phyloP scores from a whole-genome alignment of 352 stramenopile genomes.

The Phytopythium helicoides region DNA sequence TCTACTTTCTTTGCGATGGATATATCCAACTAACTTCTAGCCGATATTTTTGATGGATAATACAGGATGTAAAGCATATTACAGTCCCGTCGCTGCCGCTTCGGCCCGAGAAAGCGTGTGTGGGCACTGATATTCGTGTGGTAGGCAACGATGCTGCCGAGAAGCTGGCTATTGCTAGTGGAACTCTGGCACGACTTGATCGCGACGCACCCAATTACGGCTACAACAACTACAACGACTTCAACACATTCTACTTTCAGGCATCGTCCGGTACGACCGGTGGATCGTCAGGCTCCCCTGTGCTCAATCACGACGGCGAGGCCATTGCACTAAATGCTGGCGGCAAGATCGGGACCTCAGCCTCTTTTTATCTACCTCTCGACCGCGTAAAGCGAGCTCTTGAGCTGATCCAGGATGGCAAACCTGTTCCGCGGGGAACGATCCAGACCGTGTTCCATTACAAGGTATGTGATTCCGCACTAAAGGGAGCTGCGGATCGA shows the following conservation, averaged over 20 bases:
- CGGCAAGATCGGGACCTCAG: slow-evolving; percentile 82
- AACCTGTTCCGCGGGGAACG: slow-evolving; percentile 77
- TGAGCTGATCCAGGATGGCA: slow-evolving; percentile 67
- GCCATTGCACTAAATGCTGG: slow-evolving; percentile 92
- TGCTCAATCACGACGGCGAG: slow-evolving; percentile 86
- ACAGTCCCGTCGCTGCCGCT: slow-evolving; percentile 76
- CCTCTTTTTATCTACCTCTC: slow-evolving; percentile 90
- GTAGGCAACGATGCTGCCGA: slow-evolving; percentile 93
- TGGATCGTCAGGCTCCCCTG: slow-evolving; percentile 86
- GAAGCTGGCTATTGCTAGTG: slow-evolving; percentile 90
- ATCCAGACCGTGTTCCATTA: slow-evolving; percentile 90
- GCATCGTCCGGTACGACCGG: slow-evolving; percentile 80
- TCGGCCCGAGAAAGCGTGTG: slow-evolving; percentile 75
- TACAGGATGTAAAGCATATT: slow-evolving; percentile 84
- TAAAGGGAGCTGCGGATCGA: background rate
- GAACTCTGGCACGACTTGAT: slow-evolving; percentile 90
- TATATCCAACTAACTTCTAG: background rate
- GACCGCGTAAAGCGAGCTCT: slow-evolving; percentile 88
- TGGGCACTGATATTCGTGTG: slow-evolving; percentile 92
- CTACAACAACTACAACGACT: slow-evolving; percentile 91
- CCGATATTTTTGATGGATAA: background rate
- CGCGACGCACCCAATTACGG: slow-evolving; percentile 89
- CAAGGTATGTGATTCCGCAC: slow-evolving; percentile 29
- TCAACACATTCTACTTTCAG: slow-evolving; percentile 94
- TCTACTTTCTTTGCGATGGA: no score